phyloP scores from a whole-genome alignment of 495 filamentous ascomycete species.

The Penicillium simplicissimum region DNA sequence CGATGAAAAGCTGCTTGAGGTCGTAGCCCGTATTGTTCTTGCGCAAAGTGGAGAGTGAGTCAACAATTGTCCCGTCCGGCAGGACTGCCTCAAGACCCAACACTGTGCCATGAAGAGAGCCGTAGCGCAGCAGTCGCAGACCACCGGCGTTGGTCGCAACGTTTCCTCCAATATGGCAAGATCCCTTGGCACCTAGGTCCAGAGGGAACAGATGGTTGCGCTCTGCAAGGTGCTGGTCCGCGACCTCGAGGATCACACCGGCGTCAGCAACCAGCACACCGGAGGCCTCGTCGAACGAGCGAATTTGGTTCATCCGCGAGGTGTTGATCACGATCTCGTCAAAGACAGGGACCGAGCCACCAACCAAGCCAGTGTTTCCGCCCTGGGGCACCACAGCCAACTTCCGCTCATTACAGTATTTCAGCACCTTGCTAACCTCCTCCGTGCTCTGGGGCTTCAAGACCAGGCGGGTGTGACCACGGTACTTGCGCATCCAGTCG shows the following conservation, averaged over 20 bases:
- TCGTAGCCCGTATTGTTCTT: slow-evolving; percentile 99
- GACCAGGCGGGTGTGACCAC: slow-evolving; percentile 82
- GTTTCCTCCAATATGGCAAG: slow-evolving; percentile 97
- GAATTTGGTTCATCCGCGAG: slow-evolving; percentile 83
- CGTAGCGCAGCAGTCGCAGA: slow-evolving; percentile 85
- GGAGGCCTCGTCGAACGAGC: slow-evolving; percentile 89
- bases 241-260: slow-evolving; percentile 85
- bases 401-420: slow-evolving; percentile 88
- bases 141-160: slow-evolving; percentile 97
- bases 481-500: slow-evolving; percentile 99
- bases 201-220: slow-evolving; percentile 86
- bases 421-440: slow-evolving; percentile 83
- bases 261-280: slow-evolving; percentile 88
- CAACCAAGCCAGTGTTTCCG: slow-evolving; percentile 93
- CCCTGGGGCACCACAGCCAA: slow-evolving; percentile 97
- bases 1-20: slow-evolving; percentile 96
- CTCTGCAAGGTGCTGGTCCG: slow-evolving; percentile 78
- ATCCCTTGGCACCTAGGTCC: slow-evolving; percentile 95
- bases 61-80: slow-evolving; percentile 86
- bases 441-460: slow-evolving; percentile 79
- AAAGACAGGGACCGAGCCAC: slow-evolving; percentile 92
- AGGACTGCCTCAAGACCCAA: slow-evolving; percentile 91
- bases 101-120: slow-evolving; percentile 89
- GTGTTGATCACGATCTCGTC: slow-evolving; percentile 96
- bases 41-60: slow-evolving; percentile 80